A percentile compares a stretch with the other conserved stretches of the same genome.
phyloP scores from a whole-genome alignment of 2,329 filamentous ascomycete genomes.

The Coniochaeta prunicola region DNA sequence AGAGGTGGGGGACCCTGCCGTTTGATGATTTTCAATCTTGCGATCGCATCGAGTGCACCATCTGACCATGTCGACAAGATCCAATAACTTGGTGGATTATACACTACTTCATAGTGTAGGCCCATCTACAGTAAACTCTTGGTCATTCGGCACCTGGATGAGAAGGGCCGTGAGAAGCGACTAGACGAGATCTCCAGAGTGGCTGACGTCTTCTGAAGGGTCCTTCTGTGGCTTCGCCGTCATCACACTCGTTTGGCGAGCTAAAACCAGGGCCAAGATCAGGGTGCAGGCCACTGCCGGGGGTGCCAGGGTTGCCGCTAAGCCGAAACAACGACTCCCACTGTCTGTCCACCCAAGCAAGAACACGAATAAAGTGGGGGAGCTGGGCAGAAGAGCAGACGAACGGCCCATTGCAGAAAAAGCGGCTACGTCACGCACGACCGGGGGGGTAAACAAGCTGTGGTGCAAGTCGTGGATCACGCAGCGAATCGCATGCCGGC shows the following conservation, averaged over 20 bases:
- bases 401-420: neutral
- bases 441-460: constrained; percentile 1
- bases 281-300: neutral
- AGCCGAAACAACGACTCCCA: neutral
- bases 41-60: neutral
- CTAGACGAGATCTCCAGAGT: neutral
- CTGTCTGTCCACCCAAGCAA: neutral
- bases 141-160: neutral
- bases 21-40: neutral
- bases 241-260: neutral
- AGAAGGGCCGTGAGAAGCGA: neutral
- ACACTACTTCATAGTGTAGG: too few relatives aligned
- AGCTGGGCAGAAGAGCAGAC: neutral
- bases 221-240: neutral
- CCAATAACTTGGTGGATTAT: too few relatives aligned
- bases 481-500: constrained; percentile 3
- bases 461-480: neutral
- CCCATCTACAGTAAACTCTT: too few relatives aligned
- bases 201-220: neutral
- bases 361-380: neutral
- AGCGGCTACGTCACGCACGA: neutral
- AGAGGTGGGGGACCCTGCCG: neutral
- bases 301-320: neutral
- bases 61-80: too few relatives aligned
- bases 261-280: neutral